Conservation (phyloP, 2,329 filamentous ascomycete species). For the Saccharata proteae region DNA sequence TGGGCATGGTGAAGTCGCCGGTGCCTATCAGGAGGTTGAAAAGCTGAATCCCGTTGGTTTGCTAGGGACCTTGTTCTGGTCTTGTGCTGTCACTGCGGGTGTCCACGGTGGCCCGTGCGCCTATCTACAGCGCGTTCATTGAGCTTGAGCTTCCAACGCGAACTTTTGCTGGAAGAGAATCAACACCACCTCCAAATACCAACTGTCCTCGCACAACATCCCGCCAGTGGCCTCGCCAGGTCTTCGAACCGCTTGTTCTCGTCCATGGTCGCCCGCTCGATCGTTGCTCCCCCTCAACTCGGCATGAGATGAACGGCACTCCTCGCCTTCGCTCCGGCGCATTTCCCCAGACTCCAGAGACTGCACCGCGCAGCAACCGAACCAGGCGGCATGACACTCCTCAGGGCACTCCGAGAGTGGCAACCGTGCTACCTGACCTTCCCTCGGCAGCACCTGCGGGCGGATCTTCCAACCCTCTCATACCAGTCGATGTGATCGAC, state of each 20-base stretch:
- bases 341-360: constrained; percentile 62
- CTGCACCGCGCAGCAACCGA: constrained; percentile 17
- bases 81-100: too few relatives aligned
- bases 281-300: constrained; percentile 6
- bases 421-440: constrained; percentile 10
- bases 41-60: too few relatives aligned
- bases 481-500: constrained; percentile 72
- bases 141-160: constrained; percentile 8
- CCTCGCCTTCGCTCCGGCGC: constrained; percentile 66
- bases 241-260: too few relatives aligned
- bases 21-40: constrained; percentile 2
- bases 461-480: constrained; percentile 49
- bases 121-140: constrained; percentile 7
- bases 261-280: neutral
- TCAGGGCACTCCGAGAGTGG: constrained; percentile 20
- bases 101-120: too few relatives aligned
- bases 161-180: constrained; percentile 19
- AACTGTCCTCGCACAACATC: too few relatives aligned
- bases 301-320: constrained; percentile 69
- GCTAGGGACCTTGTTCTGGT: too few relatives aligned
- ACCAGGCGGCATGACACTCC: constrained; percentile 13
- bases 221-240: too few relatives aligned
- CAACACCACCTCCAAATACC: constrained; percentile 10
- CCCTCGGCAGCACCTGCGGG: neutral
- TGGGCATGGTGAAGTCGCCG: constrained; percentile 2